Conservation (phyloP, 768 basidiomycete species). For the Clitopilus hobsonii region DNA sequence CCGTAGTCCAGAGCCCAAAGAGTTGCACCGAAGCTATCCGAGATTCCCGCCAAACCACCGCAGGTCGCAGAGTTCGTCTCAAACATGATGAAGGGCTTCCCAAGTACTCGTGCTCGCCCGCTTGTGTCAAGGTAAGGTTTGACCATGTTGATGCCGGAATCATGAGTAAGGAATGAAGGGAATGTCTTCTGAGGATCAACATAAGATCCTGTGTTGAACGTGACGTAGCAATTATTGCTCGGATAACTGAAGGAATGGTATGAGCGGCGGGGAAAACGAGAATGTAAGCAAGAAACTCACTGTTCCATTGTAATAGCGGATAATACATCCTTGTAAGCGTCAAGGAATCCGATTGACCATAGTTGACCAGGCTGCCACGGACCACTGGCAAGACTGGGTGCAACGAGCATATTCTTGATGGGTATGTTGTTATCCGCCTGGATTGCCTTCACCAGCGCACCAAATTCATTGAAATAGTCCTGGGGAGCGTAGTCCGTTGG, state of each 20-base stretch:
- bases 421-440: conserved; percentile 27
- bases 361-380: conserved; percentile 43
- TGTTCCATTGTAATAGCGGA: conserved; percentile 50
- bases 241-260: conserved; percentile 35
- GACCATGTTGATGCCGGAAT: conserved; percentile 44
- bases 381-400: conserved; percentile 57
- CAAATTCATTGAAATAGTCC: conserved; percentile 50
- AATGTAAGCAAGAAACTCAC: conserved; percentile 25
- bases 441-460: conserved; percentile 32
- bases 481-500: conserved; percentile 19
- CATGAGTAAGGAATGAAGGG: conserved; percentile 56
- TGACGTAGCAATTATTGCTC: conserved; percentile 55
- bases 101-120: conserved; percentile 32
- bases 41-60: conserved; percentile 63
- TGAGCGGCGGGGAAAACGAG: background rate
- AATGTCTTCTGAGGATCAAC: conserved; percentile 44
- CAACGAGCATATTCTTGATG: conserved; percentile 45
- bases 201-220: conserved; percentile 34
- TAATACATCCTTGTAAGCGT: conserved; percentile 34
- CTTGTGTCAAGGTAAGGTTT: conserved; percentile 46
- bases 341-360: conserved; percentile 47
- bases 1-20: conserved; percentile 65
- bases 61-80: conserved; percentile 70
- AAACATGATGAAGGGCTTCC: conserved; percentile 59
- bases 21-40: conserved; percentile 58